Conservation (phyloP, 2,329 filamentous ascomycete genomes). For the Exserohilum rostratum region DNA sequence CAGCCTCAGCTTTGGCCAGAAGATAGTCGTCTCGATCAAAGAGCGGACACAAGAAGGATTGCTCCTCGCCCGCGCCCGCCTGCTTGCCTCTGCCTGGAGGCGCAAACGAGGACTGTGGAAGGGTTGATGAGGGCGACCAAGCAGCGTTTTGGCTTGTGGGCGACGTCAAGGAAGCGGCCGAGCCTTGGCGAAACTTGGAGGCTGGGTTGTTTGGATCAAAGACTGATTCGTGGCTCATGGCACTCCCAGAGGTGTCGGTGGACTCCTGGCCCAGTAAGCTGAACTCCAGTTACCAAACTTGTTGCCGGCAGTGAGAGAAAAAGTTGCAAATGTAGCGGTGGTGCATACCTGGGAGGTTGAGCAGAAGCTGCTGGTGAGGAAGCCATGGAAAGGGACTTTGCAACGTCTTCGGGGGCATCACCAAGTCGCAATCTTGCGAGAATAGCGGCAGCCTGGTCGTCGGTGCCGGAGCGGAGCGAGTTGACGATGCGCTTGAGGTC, state of each 20-base stretch:
- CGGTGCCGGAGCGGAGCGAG: conserved; percentile 25
- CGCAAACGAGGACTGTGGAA: conserved; percentile 7
- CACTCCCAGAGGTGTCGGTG: conserved; percentile 18
- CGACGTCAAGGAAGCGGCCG: conserved; percentile 17
- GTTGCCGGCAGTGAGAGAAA: conserved; percentile 7
- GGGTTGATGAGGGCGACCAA: conserved; percentile 8
- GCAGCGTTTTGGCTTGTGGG: conserved; percentile 12
- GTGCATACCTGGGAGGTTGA: conserved; percentile 26
- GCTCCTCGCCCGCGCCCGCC: neutral
- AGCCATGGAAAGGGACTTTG: conserved; percentile 22
- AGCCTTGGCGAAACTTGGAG: conserved; percentile 11
- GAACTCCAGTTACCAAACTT: conserved; percentile 18
- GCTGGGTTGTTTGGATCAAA: conserved; percentile 8
- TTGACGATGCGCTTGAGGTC: conserved; percentile 30
- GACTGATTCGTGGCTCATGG: conserved; percentile 19
- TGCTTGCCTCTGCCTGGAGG: conserved; percentile 17
- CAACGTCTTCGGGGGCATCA: conserved; percentile 27
- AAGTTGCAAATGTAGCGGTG: neutral
- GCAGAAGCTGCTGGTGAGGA: conserved; percentile 8
- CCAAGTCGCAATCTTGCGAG: conserved; percentile 28
- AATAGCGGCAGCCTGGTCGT: conserved; percentile 27
- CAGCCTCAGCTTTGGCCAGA: conserved; percentile 14
- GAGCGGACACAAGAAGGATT: conserved; percentile 21
- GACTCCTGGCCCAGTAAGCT: conserved; percentile 30
- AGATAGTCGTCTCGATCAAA: conserved; percentile 32